Evolutionary conservation across 306 rosid genomes (phyloP).

Genomic region (Dryas alaskensis): DNA sequence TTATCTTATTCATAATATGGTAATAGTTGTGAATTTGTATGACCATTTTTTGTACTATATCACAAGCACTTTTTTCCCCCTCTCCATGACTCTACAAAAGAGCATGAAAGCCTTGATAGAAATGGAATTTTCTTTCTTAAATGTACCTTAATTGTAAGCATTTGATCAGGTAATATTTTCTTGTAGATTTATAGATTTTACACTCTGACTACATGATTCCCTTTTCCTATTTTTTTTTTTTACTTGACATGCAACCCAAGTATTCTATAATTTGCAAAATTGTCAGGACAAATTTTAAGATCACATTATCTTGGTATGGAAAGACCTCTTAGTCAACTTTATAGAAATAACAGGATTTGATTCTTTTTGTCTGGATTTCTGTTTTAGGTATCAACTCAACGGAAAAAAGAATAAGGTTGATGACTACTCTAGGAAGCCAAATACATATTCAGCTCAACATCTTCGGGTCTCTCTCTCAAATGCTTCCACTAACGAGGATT

Average conservation of each 20-base stretch:
- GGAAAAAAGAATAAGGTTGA: constrained; percentile 63
- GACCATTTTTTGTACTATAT: constrained; percentile 2
- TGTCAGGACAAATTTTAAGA: neutral
- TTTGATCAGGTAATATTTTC: neutral
- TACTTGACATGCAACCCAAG: neutral
- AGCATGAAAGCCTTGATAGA: neutral
- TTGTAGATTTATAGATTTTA: neutral
- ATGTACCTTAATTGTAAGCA: constrained; percentile 1
- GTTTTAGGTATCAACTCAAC: constrained; percentile 73
- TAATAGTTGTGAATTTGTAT: neutral
- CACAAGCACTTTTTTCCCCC: neutral
- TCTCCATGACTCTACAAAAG: neutral
- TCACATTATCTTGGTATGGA: neutral
- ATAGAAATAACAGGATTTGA: neutral
- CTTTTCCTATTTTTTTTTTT: no score
- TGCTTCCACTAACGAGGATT: constrained; percentile 48
- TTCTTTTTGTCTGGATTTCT: constrained; percentile 5
- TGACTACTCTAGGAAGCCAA: constrained; percentile 46
- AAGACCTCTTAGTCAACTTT: neutral
- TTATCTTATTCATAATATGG: constrained; percentile 5
- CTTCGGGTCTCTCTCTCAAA: constrained; percentile 43
- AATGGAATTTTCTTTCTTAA: neutral
- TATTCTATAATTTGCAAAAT: neutral
- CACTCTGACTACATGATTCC: neutral
- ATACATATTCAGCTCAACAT: constrained; percentile 33